Evolutionary conservation across 1,139 yeast genomes (phyloP), one percentile per base, ranked within the genome.

Genomic region (Suhomyces atakaporum): DNA sequence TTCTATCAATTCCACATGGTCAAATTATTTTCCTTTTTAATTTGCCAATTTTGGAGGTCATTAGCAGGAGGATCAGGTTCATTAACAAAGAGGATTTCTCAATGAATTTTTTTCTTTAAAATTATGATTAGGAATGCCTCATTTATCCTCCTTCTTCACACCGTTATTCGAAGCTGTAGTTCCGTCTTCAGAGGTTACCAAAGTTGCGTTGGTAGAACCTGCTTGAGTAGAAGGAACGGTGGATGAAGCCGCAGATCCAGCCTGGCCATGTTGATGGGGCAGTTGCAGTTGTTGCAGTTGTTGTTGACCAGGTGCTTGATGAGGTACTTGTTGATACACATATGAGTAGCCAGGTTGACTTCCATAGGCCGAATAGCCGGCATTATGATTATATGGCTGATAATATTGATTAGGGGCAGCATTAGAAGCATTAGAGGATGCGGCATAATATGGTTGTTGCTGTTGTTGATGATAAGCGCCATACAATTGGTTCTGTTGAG

Each of bases 281-380:
- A 25, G 37, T 25, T 31, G 43, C 27, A 24, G 42, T 24, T 33
- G 43, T 13, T 19, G 42, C 16, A 24, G 38, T 24, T 27, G 40
- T 16, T 31, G 40, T 27, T 38, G 47, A 21, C 37, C 36, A 18
- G 38, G 44, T 7, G 33, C 35, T 26, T 35, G 42, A 16, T 34
- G 42, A 14, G 45, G 40, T 13, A 36, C 37, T 23, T 39, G 50
- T 24, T 44, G 47, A 25, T 47, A 53, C 13, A 52, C 52, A 32
- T 53, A 54, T 19, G 51, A 43, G 37, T 53, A 53, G 25, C 48
- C 45, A 8, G 57, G 59, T 37, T 53, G 60, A n/a, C 46, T 35
- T 10, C 50, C 47, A 35, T 54, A 54, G 12, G 47, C 44, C 23
- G 54, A 49, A 39, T 54, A 54, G 42, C 35, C 45, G 26, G 44